Percentiles rank a stretch among this genome's conserved stretches.
These are phyloP conservation scores for Arbutus unedo DNA, from an alignment of 148 eudicot species.

Conservation along the genomic window DNA sequence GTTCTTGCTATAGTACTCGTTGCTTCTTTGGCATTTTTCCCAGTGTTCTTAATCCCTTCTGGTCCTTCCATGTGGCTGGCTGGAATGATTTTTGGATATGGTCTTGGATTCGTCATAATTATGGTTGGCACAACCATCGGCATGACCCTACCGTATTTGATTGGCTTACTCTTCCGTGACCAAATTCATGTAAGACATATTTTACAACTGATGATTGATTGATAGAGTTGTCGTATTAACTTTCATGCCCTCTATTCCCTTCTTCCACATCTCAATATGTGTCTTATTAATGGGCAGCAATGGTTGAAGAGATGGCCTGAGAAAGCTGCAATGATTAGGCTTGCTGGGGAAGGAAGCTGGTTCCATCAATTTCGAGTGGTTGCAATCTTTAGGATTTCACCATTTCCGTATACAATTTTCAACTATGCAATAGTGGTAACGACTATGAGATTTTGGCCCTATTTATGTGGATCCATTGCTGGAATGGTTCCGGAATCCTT, in stretches of 20 bases:
- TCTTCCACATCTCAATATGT: neutral
- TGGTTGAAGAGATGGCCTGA: conserved; percentile 90
- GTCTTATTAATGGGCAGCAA: conserved; percentile 42
- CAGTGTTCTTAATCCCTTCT: conserved; percentile 76
- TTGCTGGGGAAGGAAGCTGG: conserved; percentile 88
- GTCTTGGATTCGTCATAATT: conserved; percentile 80
- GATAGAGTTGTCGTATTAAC: neutral
- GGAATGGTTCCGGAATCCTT: conserved; percentile 97
- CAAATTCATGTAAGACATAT: conserved; percentile 70
- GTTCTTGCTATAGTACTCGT: conserved; percentile 78
- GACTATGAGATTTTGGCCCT: conserved; percentile 85
- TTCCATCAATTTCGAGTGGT: conserved; percentile 85
- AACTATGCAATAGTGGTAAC: conserved; percentile 89
- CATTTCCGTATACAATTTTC: conserved; percentile 92
- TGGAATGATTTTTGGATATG: conserved; percentile 97
- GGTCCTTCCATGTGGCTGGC: conserved; percentile 98
- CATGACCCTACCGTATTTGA: conserved; percentile 69
- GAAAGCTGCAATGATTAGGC: conserved; percentile 73
- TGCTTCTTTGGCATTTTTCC: conserved; percentile 76
- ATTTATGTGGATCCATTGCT: conserved; percentile 79
- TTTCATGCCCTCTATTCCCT: neutral
- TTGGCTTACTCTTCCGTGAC: conserved; percentile 72
- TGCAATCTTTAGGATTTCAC: conserved; percentile 79
- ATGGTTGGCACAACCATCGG: conserved; percentile 92
- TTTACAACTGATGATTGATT: neutral